Evolutionary conservation across 176 grass and related monocot genomes (phyloP).

Genomic region (Leersia perrieri): DNA sequence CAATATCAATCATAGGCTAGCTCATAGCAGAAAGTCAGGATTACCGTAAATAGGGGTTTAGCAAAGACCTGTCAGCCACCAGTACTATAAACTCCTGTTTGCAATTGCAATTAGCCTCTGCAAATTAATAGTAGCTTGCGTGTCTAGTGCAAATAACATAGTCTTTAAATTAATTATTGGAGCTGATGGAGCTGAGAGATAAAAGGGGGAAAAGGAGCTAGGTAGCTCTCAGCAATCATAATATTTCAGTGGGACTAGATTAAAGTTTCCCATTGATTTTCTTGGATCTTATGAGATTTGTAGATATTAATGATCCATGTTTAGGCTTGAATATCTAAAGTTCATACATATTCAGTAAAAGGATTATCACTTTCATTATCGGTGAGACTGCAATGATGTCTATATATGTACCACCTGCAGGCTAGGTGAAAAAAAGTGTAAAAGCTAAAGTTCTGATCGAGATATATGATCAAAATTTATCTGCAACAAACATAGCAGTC

Average conservation of each 20-base stretch:
- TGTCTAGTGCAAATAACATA: background rate
- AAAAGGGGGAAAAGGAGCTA: background rate
- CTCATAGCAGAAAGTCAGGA: background rate
- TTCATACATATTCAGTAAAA: background rate
- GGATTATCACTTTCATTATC: slow-evolving; percentile 1
- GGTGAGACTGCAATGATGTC: background rate
- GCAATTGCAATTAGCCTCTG: background rate
- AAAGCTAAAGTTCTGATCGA: background rate
- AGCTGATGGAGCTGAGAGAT: background rate
- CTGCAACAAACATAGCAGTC: background rate
- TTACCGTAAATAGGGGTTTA: background rate
- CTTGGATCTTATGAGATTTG: background rate
- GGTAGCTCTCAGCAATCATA: background rate
- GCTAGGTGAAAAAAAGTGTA: background rate
- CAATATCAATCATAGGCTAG: background rate
- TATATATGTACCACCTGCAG: background rate
- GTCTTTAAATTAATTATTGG: background rate
- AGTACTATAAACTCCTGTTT: background rate
- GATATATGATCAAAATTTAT: background rate
- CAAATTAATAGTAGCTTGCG: background rate
- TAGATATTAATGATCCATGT: background rate
- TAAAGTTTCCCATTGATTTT: background rate
- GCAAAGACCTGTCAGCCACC: background rate
- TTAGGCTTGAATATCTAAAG: background rate
- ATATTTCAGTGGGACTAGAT: background rate